Conservation (phyloP, 805 yeast genomes). For the Lachancea meyersii region DNA sequence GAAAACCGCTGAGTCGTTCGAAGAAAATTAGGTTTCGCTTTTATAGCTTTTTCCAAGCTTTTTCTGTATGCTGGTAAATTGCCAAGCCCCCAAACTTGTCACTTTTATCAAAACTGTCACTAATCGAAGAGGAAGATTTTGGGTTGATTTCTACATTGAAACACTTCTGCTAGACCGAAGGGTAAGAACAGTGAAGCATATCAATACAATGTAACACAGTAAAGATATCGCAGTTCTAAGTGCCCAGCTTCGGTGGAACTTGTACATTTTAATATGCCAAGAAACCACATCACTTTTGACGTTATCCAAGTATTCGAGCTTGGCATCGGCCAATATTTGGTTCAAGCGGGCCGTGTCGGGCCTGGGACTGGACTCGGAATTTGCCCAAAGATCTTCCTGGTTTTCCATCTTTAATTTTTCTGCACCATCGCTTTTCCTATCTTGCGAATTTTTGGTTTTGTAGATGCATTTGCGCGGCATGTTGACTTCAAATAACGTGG, state of each 20-base stretch:
- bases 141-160: too few relatives aligned
- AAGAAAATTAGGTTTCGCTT: too few relatives aligned
- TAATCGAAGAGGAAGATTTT: too few relatives aligned
- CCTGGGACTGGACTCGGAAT: not conserved
- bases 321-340: not conserved
- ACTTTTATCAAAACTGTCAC: not conserved
- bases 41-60: not conserved
- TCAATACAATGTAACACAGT: not conserved
- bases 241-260: slow-evolving; percentile 1
- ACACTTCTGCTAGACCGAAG: not conserved
- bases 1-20: too few relatives aligned
- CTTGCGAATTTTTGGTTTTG: not conserved
- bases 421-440: not conserved
- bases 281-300: slow-evolving; percentile 1
- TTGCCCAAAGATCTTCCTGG: not conserved
- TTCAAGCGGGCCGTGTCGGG: not conserved
- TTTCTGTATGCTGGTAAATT: not conserved
- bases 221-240: not conserved
- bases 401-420: not conserved
- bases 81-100: not conserved
- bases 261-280: not conserved
- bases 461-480: slow-evolving; percentile 2
- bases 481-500: slow-evolving; percentile 25
- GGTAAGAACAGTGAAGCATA: not conserved
- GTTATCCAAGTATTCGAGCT: not conserved